phyloP scores from a whole-genome alignment of 106 monocot genomes.

The Vanilla planifolia region DNA sequence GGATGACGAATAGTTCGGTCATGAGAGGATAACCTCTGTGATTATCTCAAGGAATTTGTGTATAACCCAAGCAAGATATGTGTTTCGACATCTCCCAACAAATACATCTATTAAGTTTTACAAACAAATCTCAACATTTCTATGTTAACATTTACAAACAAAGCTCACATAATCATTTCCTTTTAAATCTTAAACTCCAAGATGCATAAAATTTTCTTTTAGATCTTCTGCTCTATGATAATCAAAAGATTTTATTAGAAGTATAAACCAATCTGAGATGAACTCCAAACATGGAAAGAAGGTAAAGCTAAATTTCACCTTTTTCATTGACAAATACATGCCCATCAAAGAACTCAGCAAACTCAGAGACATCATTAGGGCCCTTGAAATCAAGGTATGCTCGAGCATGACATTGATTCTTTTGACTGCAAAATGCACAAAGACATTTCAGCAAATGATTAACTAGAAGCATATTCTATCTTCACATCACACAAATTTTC shows the following conservation, averaged over 20 bases:
- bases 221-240: too few relatives aligned
- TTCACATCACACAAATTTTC: not conserved
- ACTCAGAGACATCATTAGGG: conserved; percentile 69
- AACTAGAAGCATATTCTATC: not conserved
- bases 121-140: too few relatives aligned
- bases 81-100: too few relatives aligned
- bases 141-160: too few relatives aligned
- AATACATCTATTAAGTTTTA: too few relatives aligned
- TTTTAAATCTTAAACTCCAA: too few relatives aligned
- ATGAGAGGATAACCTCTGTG: too few relatives aligned
- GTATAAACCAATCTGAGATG: not conserved
- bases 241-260: not conserved
- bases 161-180: too few relatives aligned
- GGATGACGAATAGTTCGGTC: too few relatives aligned
- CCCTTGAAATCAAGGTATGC: conserved; percentile 69
- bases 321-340: conserved; percentile 92
- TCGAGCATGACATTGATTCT: conserved; percentile 58
- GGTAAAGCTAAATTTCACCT: conserved; percentile 28
- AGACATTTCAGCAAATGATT: not conserved
- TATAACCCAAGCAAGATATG: too few relatives aligned
- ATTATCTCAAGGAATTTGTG: too few relatives aligned
- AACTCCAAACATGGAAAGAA: not conserved
- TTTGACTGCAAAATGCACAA: conserved; percentile 37
- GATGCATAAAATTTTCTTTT: too few relatives aligned
- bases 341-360: conserved; percentile 91